Conservation (phyloP, 306 rosid species). For the Cucurbita argyrosperma region DNA sequence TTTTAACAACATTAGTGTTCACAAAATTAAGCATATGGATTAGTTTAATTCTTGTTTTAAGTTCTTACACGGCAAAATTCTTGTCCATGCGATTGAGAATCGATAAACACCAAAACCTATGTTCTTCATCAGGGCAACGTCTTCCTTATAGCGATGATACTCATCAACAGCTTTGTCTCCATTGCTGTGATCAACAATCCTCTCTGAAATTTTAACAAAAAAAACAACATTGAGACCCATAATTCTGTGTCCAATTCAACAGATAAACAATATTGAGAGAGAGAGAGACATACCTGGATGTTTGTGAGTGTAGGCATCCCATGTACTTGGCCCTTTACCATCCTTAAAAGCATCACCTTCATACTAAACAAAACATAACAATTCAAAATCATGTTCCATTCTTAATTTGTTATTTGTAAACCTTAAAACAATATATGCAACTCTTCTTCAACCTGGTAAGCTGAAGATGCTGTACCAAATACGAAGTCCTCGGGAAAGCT, state of each 20-base stretch:
- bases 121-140: constrained; percentile 48
- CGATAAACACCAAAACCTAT: constrained; percentile 56
- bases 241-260: too few relatives aligned
- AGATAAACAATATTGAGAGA: too few relatives aligned
- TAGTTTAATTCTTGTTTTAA: background rate
- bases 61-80: constrained; percentile 53
- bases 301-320: constrained; percentile 24
- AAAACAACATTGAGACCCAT: too few relatives aligned
- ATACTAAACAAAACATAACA: background rate
- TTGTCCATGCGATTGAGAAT: constrained; percentile 60
- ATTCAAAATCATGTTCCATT: too few relatives aligned
- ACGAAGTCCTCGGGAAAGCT: constrained; percentile 8
- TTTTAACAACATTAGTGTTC: too few relatives aligned
- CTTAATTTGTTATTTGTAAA: too few relatives aligned
- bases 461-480: constrained; percentile 15
- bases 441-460: constrained; percentile 9
- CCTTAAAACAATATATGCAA: too few relatives aligned
- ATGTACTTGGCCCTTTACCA: background rate
- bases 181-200: background rate
- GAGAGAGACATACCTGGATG: constrained; percentile 14
- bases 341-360: constrained; percentile 24
- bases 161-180: background rate
- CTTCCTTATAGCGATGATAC: constrained; percentile 28
- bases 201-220: background rate
- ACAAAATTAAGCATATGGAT: too few relatives aligned